Base-by-base conservation (phyloP, 306 rosid genomes). In the Luffa acutangula region DNA sequence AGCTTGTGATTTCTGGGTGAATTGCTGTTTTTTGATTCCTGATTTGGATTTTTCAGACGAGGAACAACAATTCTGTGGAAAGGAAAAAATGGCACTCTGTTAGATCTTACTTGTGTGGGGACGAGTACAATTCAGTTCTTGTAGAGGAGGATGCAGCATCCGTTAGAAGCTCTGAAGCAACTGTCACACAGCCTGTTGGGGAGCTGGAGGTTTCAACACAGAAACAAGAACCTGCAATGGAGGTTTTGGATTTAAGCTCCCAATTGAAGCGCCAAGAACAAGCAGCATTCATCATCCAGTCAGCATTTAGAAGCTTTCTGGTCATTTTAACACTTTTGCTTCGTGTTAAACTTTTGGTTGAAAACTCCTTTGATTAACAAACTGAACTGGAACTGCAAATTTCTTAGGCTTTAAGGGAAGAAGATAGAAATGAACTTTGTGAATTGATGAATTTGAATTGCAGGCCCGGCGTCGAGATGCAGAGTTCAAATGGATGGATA, bases 101-200 rank as follows among this genome's bases (percentile, higher is more conserved):
- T 49, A 94, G 90, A 80, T 86, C 97, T 75, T 94, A 92, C 80
- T 82, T 94, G n/a, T 94, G 98, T 72, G 97, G 98, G 2, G 93
- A 92, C 63, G 96, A 94, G 73, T 83, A 87, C 84, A 89, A 87
- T 81, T 94, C 96, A 77, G 91, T 90, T 9, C 80, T 84, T 75
- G 94, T 90, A 13, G 92, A 89, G 81, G 87, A 90, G 72, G 97
- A 92, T 80, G 90, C 97, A 11, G 91, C 83, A 59, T 94, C 94
- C 33, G 59, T 87, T 78, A 86, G 83, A 84, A 89, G 92, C 82
- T 90, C 88, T 14, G 93, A 86, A 65, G 86, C 80, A 20, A 84
- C 87, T 36, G 89, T 90, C 63, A 79, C 90, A 39, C 96, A 92
- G 78, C 86, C 89, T 14, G 54, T 79, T 33, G 78, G 15, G 6